Percentiles rank a stretch among this genome's conserved stretches.
Conservation (phyloP, 352 stramenopile species). For the Lagenidium giganteum region DNA sequence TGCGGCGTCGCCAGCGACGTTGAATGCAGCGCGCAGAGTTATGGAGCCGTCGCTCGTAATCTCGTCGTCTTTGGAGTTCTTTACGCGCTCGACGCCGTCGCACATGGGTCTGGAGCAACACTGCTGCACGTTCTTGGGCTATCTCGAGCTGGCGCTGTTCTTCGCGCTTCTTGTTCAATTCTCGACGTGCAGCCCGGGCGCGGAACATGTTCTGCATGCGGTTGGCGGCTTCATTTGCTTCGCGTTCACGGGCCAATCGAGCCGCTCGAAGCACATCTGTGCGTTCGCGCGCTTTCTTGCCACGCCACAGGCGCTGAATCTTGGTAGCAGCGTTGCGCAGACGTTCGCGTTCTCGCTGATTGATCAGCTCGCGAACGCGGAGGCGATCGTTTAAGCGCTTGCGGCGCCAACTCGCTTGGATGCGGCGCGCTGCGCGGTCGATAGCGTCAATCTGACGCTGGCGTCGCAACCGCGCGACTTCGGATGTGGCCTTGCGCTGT, state of each 20-base stretch:
- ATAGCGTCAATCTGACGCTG: constrained; percentile 13
- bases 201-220: constrained; percentile 59
- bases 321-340: constrained; percentile 25
- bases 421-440: constrained; percentile 20
- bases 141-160: constrained; percentile 19
- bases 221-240: constrained; percentile 42
- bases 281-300: constrained; percentile 29
- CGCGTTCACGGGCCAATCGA: constrained; percentile 21
- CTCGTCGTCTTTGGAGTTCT: constrained; percentile 24
- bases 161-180: constrained; percentile 29
- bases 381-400: constrained; percentile 32
- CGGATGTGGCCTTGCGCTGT: constrained; percentile 13
- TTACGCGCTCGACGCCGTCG: constrained; percentile 29
- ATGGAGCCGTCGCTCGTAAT: constrained; percentile 20
- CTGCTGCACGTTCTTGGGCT: constrained; percentile 35
- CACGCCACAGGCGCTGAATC: constrained; percentile 80
- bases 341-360: constrained; percentile 7
- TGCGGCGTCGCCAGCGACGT: constrained; percentile 43
- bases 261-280: constrained; percentile 21
- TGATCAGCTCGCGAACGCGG: constrained; percentile 7
- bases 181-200: constrained; percentile 33
- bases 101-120: constrained; percentile 33
- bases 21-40: constrained; percentile 38
- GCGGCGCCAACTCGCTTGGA: constrained; percentile 43
- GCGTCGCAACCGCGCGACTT: constrained; percentile 12